Conservation (phyloP, 768 basidiomycete genomes). For the Tubosaeta brunneosetosa region DNA sequence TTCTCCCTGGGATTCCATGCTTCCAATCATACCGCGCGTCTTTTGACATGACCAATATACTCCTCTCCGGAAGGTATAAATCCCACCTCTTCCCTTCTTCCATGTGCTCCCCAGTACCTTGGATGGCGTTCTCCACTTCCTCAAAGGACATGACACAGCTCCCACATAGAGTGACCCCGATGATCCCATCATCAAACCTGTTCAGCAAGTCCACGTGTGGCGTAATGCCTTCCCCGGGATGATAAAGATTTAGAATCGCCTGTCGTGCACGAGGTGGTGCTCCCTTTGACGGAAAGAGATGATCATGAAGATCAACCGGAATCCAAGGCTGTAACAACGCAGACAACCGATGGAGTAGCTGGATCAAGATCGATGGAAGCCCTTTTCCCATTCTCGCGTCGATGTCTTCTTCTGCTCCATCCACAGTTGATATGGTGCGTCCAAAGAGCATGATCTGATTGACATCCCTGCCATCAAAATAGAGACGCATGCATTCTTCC, state of each 20-base stretch:
- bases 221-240: constrained; percentile 83
- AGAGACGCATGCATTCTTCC: constrained; percentile 50
- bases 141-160: constrained; percentile 80
- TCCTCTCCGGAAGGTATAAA: constrained; percentile 71
- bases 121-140: constrained; percentile 12
- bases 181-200: constrained; percentile 85
- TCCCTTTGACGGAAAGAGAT: constrained; percentile 54
- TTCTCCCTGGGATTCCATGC: constrained; percentile 74
- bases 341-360: constrained; percentile 50
- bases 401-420: constrained; percentile 7
- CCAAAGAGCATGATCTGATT: constrained; percentile 92
- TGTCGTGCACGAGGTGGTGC: constrained; percentile 57
- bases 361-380: constrained; percentile 52
- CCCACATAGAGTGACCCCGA: constrained; percentile 79
- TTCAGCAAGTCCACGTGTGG: constrained; percentile 82
- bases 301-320: constrained; percentile 42
- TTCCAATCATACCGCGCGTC: constrained; percentile 84
- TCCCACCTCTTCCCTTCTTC: constrained; percentile 27
- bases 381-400: constrained; percentile 32
- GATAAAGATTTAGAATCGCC: constrained; percentile 86
- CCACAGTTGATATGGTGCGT: constrained; percentile 27
- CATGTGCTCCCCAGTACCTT: constrained; percentile 1
- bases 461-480: constrained; percentile 45
- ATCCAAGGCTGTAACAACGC: constrained; percentile 46
- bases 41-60: constrained; percentile 71